These are phyloP conservation scores for Hondaea fermentalgiana DNA, from an alignment of 108 stramenopile species.

Conservation along the genomic window DNA sequence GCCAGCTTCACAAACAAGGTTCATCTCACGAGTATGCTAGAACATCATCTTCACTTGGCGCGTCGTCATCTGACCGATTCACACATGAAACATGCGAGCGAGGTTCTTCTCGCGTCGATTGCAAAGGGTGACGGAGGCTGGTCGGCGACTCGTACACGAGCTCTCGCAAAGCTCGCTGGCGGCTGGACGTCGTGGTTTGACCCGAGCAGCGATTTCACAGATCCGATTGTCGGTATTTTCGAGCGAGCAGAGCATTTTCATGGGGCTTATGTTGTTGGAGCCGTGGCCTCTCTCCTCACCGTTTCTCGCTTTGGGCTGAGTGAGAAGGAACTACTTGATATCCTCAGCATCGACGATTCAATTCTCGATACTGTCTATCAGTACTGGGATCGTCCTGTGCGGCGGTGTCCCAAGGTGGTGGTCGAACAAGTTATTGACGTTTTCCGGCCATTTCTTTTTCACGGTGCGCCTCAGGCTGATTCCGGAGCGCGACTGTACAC, in stretches of 20 bases:
- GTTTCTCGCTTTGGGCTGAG: not conserved
- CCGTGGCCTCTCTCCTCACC: not conserved
- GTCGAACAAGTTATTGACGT: not conserved
- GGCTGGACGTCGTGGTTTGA: not conserved
- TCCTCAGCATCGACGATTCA: not conserved
- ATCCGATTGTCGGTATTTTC: not conserved
- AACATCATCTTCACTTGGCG: not conserved
- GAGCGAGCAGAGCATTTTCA: not conserved
- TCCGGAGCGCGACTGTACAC: not conserved
- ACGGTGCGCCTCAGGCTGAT: not conserved
- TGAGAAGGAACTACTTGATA: not conserved
- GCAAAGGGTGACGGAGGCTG: not conserved
- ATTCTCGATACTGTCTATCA: not conserved
- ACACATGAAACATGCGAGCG: not conserved
- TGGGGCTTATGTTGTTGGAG: not conserved
- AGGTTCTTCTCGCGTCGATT: not conserved
- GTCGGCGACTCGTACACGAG: not conserved
- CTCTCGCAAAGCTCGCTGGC: not conserved
- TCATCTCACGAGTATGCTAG: not conserved
- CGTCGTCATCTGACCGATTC: not conserved
- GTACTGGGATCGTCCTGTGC: not conserved
- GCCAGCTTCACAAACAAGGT: not conserved
- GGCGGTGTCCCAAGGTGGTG: not conserved
- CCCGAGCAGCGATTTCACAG: not conserved
- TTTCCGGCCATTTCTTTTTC: not conserved